Conservation (phyloP, 108 stramenopile genomes). For the Nitzschia inconspicua region DNA sequence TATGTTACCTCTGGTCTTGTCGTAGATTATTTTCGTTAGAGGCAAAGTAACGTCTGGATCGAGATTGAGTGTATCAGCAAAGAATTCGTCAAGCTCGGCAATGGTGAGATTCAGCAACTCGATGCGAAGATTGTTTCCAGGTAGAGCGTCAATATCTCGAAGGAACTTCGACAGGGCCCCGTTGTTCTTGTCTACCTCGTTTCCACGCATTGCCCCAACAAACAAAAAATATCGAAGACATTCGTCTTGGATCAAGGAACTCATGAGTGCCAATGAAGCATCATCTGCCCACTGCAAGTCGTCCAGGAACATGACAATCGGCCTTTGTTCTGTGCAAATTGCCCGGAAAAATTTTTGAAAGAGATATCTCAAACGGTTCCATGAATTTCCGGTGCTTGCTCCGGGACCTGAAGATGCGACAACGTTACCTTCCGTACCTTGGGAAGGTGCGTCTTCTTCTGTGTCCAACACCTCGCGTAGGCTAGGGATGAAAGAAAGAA, state of each 20-base stretch:
- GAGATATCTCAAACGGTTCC: constrained; percentile 24
- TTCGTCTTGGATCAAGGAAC: constrained; percentile 15
- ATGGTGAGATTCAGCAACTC: constrained; percentile 17
- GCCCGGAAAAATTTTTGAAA: constrained; percentile 19
- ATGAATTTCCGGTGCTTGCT: neutral
- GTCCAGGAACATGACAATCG: constrained; percentile 35
- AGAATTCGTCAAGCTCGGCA: constrained; percentile 15
- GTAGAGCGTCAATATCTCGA: neutral
- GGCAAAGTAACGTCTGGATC: neutral
- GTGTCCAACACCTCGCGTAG: constrained; percentile 5
- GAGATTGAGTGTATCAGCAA: constrained; percentile 22
- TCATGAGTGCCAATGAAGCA: constrained; percentile 16
- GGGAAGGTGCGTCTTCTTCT: neutral
- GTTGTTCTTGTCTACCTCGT: constrained; percentile 1
- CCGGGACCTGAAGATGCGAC: neutral
- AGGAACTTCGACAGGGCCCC: constrained; percentile 10
- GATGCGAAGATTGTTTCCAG: constrained; percentile 11
- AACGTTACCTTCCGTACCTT: neutral
- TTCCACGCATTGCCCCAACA: constrained; percentile 16
- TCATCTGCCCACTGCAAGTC: constrained; percentile 34
- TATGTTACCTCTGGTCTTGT: constrained; percentile 32
- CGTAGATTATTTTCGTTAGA: constrained; percentile 20
- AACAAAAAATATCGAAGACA: constrained; percentile 17
- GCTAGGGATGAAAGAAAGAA: constrained; percentile 14
- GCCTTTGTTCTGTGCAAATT: constrained; percentile 12